A percentile compares a stretch with the other conserved stretches of the same genome.
Conservation (phyloP, 192 early-diverging fungal species). For the Dissophora globulifera region DNA sequence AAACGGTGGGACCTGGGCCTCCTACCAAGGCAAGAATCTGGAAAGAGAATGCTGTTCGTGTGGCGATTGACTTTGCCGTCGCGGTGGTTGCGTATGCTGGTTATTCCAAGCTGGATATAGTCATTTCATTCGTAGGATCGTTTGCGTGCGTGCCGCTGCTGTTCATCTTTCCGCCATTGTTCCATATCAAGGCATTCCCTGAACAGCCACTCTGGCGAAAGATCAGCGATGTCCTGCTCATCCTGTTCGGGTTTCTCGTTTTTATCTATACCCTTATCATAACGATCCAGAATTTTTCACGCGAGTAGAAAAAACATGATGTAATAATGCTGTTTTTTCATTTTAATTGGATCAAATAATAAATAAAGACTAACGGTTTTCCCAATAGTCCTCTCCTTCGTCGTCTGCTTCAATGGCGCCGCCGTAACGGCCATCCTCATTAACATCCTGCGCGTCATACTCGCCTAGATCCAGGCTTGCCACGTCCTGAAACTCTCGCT, state of each 20-base stretch:
- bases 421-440: slow-evolving; percentile 44
- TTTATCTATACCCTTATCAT: slow-evolving; percentile 75
- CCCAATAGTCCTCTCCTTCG: slow-evolving; percentile 51
- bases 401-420: slow-evolving; percentile 38
- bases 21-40: slow-evolving; percentile 70
- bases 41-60: slow-evolving; percentile 81
- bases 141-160: slow-evolving; percentile 76
- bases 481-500: slow-evolving; percentile 48
- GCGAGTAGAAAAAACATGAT: background rate
- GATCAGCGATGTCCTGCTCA: slow-evolving; percentile 66
- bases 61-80: slow-evolving; percentile 69
- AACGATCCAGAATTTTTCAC: slow-evolving; percentile 58
- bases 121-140: slow-evolving; percentile 87
- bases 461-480: slow-evolving; percentile 43
- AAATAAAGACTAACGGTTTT: slow-evolving; percentile 36
- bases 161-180: slow-evolving; percentile 89
- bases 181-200: slow-evolving; percentile 73
- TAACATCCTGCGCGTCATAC: slow-evolving; percentile 15
- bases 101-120: slow-evolving; percentile 84
- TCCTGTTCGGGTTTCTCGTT: slow-evolving; percentile 68
- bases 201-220: slow-evolving; percentile 54
- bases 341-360: too few species aligned
- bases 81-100: slow-evolving; percentile 77
- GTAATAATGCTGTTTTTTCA: background rate
- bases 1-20: slow-evolving; percentile 67